Base-by-base conservation (phyloP, 495 filamentous ascomycete genomes). In the Haplographium delicatum region DNA sequence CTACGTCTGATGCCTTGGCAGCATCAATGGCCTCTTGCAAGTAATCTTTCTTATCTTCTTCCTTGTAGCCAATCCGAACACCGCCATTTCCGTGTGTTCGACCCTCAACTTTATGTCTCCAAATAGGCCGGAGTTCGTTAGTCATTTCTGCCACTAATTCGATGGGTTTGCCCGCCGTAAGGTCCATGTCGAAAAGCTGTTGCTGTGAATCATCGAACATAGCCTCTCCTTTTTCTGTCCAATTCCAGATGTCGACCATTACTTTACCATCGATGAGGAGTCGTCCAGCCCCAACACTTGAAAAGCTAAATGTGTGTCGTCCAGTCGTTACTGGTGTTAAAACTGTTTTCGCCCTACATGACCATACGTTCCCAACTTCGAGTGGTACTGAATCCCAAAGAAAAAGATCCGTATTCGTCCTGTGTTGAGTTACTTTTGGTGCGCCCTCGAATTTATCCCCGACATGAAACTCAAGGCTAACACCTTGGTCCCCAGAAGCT, bases 31-130 rank as follows among this genome's bases (percentile, higher is more conserved):
- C 89, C 61, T 89, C 74, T 43, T 81, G 66, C 24, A 91, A 78
- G 37, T 84, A 79, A 54, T 89, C 84, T 37, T 84, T 72, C 58
- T 78, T 73, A 50, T 86, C 77, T 53, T 82, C 78, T 58, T 83
- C 80, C 59, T 80, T 81, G 56, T 82, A 86, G 3, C 88, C 86
- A 45, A 93, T 86, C 11, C 89, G 79, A 65, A 86, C 86, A 1
- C 88, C 88, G 41, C 88, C 89, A 53, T 78, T 74, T 48, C 70
- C 72, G 59, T 81, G 76, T 10, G 76, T 80, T 52, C 72, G 73
- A 51, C 68, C 69, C 52, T 70, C 69, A 30, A 66, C 44, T 48
- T 71, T 71, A 57, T 75, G 72, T 61, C 77, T 78, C 7, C 66
- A 47, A 18, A 75, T 25, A 6, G 78, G 78, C 1, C 78, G 74